Conservation (phyloP, 176 grass and related monocot genomes). For the Lolium multiflorum region DNA sequence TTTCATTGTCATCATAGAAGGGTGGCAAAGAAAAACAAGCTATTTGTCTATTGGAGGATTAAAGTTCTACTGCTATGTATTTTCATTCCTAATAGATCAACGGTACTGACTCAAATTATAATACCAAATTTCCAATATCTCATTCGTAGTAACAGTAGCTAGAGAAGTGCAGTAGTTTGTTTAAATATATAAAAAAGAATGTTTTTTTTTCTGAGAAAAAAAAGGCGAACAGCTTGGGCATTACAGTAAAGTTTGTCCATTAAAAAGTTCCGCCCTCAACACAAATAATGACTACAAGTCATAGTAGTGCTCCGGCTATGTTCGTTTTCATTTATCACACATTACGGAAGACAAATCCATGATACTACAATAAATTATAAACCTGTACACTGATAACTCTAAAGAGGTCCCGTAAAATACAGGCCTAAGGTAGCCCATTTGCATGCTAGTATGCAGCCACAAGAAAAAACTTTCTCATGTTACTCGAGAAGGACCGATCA, state of each 20-base stretch:
- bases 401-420: not conserved
- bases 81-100: slow-evolving; percentile 16
- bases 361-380: not conserved
- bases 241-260: not conserved
- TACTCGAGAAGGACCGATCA: not conserved
- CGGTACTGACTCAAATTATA: slow-evolving; percentile 14
- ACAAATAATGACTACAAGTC: slow-evolving; percentile 12
- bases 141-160: not conserved
- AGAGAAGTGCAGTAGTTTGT: not conserved
- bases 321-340: not conserved
- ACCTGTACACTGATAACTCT: not conserved
- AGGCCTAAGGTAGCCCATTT: not conserved
- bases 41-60: not conserved
- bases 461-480: not conserved
- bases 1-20: slow-evolving; percentile 16
- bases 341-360: not conserved
- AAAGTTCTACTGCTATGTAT: slow-evolving; percentile 6
- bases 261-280: not conserved
- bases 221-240: not conserved
- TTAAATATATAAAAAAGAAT: not conserved
- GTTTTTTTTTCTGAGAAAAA: slow-evolving; percentile 7
- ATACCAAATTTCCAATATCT: not conserved
- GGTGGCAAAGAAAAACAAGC: not conserved
- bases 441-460: not conserved
- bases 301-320: not conserved